Evolutionary conservation across 2,329 filamentous ascomycete species (phyloP), one percentile per base, ranked within the genome.

Genomic region (Alternaria ventricosa): DNA sequence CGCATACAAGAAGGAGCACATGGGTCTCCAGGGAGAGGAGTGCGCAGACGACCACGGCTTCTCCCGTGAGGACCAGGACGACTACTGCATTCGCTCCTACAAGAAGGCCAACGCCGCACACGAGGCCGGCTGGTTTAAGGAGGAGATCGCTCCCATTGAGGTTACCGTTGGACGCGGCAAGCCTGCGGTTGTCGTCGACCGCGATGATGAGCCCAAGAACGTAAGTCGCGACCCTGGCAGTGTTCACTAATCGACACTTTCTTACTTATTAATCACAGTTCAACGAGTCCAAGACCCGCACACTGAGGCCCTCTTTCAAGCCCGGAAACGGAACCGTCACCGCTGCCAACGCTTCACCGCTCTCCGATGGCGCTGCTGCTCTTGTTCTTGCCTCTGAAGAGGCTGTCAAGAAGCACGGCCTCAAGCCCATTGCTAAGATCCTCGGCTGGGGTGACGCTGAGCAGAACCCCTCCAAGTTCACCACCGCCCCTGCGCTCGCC

Each of bases 171-270:
- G 92, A 75, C 91, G 95, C 72, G 94, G 94, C 79, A 99, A 98
- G 89, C 94, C 95, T 67, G 85, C 89, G 62, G 85, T 94, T 71
- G 88, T 87, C 67, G 86, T 99, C 61, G 90, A 93, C 75, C 89
- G 90, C 73, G 96, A 99, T 78, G 96, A 99, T 72, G 96, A 98
- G 85, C 92, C 94, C 75, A 97, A 96, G 87, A 98, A 98, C 84
- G 86, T 88, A 71, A 80, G 85, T 75, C 28, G 47, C n/a, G 10
- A 25, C 27, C 46, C 27, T 23, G 12, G n/a, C 13, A 11, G n/a
- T 25, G 43, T 61, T 66, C 58, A 68, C 54, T 66, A 50, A 62
- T 64, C 60, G 8, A 5, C 13, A 15, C 36, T 18, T 55, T 25
- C 64, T 65, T 63, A 64, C 70, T 72, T 60, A 76, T 66, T 43